A percentile compares a stretch with the other conserved stretches of the same genome.
phyloP scores from a whole-genome alignment of 306 rosid genomes.

The Sphenostylis stenocarpa region DNA sequence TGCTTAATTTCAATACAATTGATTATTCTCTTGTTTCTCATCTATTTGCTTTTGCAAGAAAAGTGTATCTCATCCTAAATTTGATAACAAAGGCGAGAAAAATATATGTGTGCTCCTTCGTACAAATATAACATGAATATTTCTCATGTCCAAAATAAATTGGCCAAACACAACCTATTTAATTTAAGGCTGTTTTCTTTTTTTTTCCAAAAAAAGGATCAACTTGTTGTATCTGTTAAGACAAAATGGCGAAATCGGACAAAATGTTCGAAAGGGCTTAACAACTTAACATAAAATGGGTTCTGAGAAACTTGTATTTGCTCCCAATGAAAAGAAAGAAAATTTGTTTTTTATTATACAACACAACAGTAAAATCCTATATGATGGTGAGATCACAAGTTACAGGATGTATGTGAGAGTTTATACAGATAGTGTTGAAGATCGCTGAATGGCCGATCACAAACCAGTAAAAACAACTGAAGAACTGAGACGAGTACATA shows the following conservation, averaged over 20 bases:
- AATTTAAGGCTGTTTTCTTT: not conserved
- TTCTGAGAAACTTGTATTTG: not conserved
- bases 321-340: not conserved
- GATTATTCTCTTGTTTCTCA: not conserved
- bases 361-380: not conserved
- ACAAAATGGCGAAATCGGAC: not conserved
- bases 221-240: not conserved
- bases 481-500: not conserved
- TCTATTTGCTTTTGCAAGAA: constrained; percentile 12
- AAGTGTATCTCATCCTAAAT: not conserved
- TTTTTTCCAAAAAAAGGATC: not conserved
- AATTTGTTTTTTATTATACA: not conserved
- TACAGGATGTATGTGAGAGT: not conserved
- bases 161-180: not conserved
- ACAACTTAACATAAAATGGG: not conserved
- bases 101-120: not conserved
- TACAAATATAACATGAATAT: not conserved
- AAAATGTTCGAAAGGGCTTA: not conserved
- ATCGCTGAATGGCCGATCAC: not conserved
- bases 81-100: not conserved
- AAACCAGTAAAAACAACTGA: not conserved
- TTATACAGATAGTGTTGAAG: not conserved
- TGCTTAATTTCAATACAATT: not conserved
- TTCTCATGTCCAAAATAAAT: not conserved
- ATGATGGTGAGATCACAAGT: not conserved